These are phyloP conservation scores for Pseudogymnoascus sp. DNA, from an alignment of 2,329 filamentous ascomycete species.

Conservation along the genomic window DNA sequence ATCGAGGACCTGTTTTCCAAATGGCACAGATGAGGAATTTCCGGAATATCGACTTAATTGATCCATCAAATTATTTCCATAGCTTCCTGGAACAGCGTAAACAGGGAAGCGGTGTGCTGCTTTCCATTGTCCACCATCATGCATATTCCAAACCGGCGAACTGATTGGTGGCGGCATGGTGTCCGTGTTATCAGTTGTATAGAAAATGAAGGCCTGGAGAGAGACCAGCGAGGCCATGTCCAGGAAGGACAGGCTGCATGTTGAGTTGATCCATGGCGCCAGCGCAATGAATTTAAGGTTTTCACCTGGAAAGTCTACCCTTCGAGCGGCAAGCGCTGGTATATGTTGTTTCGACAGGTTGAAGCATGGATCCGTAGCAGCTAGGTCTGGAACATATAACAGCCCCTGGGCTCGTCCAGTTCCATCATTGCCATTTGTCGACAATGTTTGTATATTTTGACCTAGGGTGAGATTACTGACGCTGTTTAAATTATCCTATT, in stretches of 20 bases:
- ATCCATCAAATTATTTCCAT: constrained; percentile 63
- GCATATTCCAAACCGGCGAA: constrained; percentile 63
- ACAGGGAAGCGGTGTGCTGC: constrained; percentile 67
- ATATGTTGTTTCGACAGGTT: constrained; percentile 59
- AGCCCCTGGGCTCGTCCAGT: constrained; percentile 65
- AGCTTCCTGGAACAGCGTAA: constrained; percentile 68
- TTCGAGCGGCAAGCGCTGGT: constrained; percentile 68
- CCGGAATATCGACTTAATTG: constrained; percentile 73
- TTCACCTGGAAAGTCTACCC: constrained; percentile 54
- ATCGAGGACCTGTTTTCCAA: constrained; percentile 49
- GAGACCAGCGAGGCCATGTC: constrained; percentile 51
- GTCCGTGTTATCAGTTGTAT: constrained; percentile 50
- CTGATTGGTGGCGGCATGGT: constrained; percentile 59
- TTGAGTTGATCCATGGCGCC: constrained; percentile 74
- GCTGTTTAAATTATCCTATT: background rate
- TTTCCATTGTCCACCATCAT: constrained; percentile 67
- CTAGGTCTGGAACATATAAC: constrained; percentile 75
- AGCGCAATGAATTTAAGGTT: constrained; percentile 74
- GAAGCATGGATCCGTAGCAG: constrained; percentile 53
- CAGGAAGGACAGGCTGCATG: constrained; percentile 71
- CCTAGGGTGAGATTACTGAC: background rate
- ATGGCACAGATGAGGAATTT: constrained; percentile 57
- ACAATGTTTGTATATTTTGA: constrained; percentile 61
- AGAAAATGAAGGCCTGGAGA: constrained; percentile 59
- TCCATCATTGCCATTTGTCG: constrained; percentile 56